phyloP scores from a whole-genome alignment of 257 asterid species.

The Agastache rugosa region DNA sequence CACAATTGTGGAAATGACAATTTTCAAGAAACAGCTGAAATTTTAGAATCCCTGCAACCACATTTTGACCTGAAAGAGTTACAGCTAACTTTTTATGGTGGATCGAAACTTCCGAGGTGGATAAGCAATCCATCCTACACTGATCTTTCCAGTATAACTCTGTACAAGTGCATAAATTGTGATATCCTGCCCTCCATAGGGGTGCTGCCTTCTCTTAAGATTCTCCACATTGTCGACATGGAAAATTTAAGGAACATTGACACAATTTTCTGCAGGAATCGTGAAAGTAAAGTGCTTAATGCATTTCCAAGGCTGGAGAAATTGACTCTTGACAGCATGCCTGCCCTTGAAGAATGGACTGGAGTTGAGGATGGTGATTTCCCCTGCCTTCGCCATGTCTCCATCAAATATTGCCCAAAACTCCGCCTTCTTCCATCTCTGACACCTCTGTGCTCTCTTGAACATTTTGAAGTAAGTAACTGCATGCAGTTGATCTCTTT shows the following conservation, averaged over 20 bases:
- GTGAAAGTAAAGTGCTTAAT: neutral
- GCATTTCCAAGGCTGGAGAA: constrained; percentile 49
- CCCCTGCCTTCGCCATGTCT: constrained; percentile 39
- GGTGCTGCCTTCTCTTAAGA: constrained; percentile 47
- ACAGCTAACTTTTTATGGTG: constrained; percentile 39
- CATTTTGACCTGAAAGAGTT: constrained; percentile 49
- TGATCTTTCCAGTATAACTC: constrained; percentile 42
- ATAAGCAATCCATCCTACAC: constrained; percentile 48
- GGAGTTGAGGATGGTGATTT: constrained; percentile 50
- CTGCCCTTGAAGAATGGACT: constrained; percentile 48
- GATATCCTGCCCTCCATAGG: constrained; percentile 49
- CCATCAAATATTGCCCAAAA: constrained; percentile 48
- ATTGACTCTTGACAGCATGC: constrained; percentile 48
- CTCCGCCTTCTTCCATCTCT: constrained; percentile 43
- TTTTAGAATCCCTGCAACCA: constrained; percentile 53
- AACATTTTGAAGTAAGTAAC: constrained; percentile 41
- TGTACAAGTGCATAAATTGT: constrained; percentile 52
- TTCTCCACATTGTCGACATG: constrained; percentile 42
- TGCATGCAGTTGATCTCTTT: constrained; percentile 40
- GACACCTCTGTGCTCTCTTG: constrained; percentile 38
- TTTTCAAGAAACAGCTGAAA: constrained; percentile 24
- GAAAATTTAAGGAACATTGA: constrained; percentile 38
- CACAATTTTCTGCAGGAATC: constrained; percentile 35
- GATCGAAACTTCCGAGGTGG: constrained; percentile 54
- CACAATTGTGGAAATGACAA: constrained; percentile 3